Percentiles rank a stretch among this genome's conserved stretches.
phyloP scores from a whole-genome alignment of 2,329 filamentous ascomycete genomes.

The Epicoccum nigrum region DNA sequence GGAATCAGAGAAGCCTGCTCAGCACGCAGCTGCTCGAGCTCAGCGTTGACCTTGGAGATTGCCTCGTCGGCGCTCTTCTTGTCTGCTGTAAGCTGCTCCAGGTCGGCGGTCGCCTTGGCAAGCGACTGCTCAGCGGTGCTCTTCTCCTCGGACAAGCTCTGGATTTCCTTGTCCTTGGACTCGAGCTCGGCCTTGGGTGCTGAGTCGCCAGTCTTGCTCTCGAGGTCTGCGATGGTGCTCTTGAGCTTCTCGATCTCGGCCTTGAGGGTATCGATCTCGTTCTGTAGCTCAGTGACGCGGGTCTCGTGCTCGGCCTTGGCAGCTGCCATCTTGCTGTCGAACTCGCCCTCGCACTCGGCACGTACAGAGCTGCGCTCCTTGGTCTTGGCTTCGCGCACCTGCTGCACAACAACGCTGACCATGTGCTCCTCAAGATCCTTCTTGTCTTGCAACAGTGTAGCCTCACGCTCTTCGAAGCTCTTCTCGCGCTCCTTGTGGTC shows the following conservation, averaged over 20 bases:
- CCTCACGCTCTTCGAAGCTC: slow-evolving; percentile 40
- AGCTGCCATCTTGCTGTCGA: slow-evolving; percentile 35
- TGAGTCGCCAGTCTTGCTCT: slow-evolving; percentile 22
- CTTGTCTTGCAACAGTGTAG: slow-evolving; percentile 44
- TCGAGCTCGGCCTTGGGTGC: slow-evolving; percentile 35
- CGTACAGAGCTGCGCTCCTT: slow-evolving; percentile 46
- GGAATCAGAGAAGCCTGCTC: slow-evolving; percentile 23
- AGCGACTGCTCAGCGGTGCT: slow-evolving; percentile 25
- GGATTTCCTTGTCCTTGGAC: slow-evolving; percentile 39
- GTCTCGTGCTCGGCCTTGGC: slow-evolving; percentile 27
- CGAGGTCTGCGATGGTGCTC: slow-evolving; percentile 29
- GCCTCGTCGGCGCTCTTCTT: slow-evolving; percentile 23
- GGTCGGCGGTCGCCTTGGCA: slow-evolving; percentile 24
- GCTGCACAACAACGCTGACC: slow-evolving; percentile 50
- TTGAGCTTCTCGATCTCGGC: slow-evolving; percentile 40
- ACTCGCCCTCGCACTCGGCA: slow-evolving; percentile 44
- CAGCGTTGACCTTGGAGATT: slow-evolving; percentile 26
- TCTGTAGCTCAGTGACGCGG: slow-evolving; percentile 33
- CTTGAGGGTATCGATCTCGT: slow-evolving; percentile 36
- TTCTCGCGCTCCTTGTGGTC: slow-evolving; percentile 42
- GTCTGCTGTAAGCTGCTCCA: slow-evolving; percentile 23
- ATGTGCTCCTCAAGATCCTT: slow-evolving; percentile 50
- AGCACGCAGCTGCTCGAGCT: slow-evolving; percentile 24
- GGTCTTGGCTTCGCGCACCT: slow-evolving; percentile 48
- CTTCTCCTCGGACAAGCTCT: slow-evolving; percentile 31